Evolutionary conservation across 2,329 filamentous ascomycete genomes (phyloP), one percentile per base, ranked within the genome.

Genomic region (Triangularia setosa): DNA sequence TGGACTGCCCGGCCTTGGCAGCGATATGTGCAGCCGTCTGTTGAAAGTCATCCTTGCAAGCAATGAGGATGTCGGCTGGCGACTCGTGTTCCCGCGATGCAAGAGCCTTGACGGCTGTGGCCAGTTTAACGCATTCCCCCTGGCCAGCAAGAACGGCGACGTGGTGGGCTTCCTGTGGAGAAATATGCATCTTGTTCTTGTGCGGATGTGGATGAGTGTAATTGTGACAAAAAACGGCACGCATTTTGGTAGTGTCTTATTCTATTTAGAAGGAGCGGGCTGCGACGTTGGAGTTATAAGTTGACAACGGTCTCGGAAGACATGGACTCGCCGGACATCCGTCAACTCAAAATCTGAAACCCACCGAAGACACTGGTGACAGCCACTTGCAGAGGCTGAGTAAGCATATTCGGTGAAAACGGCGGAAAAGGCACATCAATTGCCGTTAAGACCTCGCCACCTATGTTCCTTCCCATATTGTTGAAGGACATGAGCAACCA

Each of bases 11-110:
- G 2, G 64, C 44, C 53, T 71, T 69, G 48, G 67, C 67, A 1
- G 70, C 70, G 7, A 67, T 69, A 40, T 71, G 70, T 7, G 70
- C 70, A 8, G 69, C 68, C 16, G 70, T 71, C 54, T 68, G 66
- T 16, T 71, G 66, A 52, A 67, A 70, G 44, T 69, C 69, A 53
- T 70, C 69, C 25, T 67, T 67, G 64, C 67, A 68, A 4, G 57
- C 61, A 11, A 69, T 64, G 23, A 71, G 40, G 4, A 71, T 44
- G n/a, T 67, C 63, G 6, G 55, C 69, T 1, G 68, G 48, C 12
- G 63, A 60, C 6, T 30, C 54, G 3, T 35, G 16, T 53, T 71
- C 69, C 18, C 67, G 63, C 33, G 28, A 23, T 7, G 69, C 69
- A 14, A 69, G 64, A 12, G 8, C 44, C 24, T 63, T 60, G 57